Base-by-base conservation (phyloP, 2,329 filamentous ascomycete species). In the Fusarium concolor region DNA sequence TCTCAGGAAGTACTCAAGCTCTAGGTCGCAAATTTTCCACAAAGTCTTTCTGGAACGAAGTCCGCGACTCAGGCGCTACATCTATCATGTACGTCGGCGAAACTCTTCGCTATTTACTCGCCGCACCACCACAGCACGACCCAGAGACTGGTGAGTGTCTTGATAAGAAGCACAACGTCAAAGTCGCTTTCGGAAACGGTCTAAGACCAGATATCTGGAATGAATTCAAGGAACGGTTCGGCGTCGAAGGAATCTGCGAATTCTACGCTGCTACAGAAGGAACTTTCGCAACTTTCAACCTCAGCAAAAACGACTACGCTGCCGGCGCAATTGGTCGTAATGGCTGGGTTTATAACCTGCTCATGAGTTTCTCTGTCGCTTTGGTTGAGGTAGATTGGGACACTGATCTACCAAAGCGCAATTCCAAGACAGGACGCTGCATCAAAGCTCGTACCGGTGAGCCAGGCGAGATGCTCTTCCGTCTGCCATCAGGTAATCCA, bases 81-180 rank as follows among this genome's bases (percentile, higher is more conserved):
- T 84, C 89, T 6, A 90, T 96, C 64, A 93, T 96, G 76, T 97
- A 97, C 75, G 93, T 97, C 15, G 93, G 93, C 52, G 93, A 97
- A 78, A 95, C 92, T 1, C 90, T 93, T 67, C 90, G 93, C 8
- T 97, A 97, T 76, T 85, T 96, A 6, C 84, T 96, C 12, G 85
- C 91, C 0, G 87, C 89, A 0, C 86, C 90, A 3, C 83, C 87
- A 0, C 84, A 90, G 56, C 77, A 83, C 26, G 89, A 93, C 69
- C 84, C 89, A 0, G 76, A 76, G 9, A 92, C 89, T 0, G 89
- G 90, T 20, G 87, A 90, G 74, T 84, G 86, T 63, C 82, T 93
- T 35, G 94, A 97, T 78, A 87, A 85, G 71, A 86, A 89, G 67
- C 91, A 97, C 80, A 85, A 82, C 0, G 87, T 97, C n/a, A 88